These are phyloP conservation scores for Linnemannia exigua DNA, from an alignment of 192 early-diverging fungal genomes.

Conservation along the genomic window DNA sequence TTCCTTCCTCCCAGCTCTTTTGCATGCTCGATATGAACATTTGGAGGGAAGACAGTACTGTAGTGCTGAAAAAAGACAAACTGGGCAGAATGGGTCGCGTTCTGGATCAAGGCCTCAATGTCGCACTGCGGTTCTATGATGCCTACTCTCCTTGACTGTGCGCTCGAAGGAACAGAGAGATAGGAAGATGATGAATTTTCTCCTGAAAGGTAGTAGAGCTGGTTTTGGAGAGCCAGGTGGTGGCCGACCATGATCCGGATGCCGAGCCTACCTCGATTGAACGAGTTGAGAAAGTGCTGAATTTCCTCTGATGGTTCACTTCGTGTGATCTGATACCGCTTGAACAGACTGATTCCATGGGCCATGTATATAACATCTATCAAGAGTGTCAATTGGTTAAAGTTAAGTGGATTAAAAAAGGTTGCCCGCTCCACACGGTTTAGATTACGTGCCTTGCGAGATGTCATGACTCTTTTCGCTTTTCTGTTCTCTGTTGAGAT, in stretches of 20 bases:
- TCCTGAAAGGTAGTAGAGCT: conserved; percentile 15
- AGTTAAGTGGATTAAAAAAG: conserved; percentile 4
- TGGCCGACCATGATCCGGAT: conserved; percentile 56
- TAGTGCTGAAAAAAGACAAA: conserved; percentile 58
- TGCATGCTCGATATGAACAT: conserved; percentile 46
- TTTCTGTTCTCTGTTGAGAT: background rate
- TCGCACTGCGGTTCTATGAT: conserved; percentile 56
- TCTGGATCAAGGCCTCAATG: conserved; percentile 48
- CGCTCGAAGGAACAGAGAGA: conserved; percentile 32
- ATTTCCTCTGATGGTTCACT: conserved; percentile 40
- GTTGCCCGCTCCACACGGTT: background rate
- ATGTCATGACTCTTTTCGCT: background rate
- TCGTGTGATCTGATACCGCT: conserved; percentile 35
- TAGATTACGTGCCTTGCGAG: background rate
- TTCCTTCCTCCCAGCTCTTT: conserved; percentile 48
- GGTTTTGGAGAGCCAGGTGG: conserved; percentile 45
- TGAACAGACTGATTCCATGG: conserved; percentile 52
- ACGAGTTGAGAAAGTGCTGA: conserved; percentile 42
- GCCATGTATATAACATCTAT: conserved; percentile 51
- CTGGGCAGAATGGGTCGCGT: conserved; percentile 43
- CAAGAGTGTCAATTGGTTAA: background rate
- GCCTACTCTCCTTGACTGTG: conserved; percentile 39
- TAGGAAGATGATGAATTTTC: conserved; percentile 17
- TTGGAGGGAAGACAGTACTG: conserved; percentile 46
- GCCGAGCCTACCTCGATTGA: conserved; percentile 49